These are phyloP conservation scores for Russula dissimulans DNA, from an alignment of 768 basidiomycete genomes.

Conservation along the genomic window DNA sequence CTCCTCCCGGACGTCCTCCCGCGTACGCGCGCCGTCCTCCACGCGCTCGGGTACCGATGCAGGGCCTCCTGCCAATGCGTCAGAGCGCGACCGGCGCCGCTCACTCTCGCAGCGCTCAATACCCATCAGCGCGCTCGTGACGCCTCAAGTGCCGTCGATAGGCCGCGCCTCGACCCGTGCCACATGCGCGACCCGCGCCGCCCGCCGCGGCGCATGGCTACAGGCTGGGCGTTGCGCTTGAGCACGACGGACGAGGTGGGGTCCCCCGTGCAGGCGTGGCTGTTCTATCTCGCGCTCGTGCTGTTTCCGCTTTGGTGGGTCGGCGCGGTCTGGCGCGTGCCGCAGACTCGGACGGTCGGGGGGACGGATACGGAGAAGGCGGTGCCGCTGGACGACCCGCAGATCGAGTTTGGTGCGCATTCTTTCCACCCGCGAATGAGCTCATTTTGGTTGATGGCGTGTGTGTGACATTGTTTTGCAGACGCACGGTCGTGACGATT, in stretches of 20 bases:
- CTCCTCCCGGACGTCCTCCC: constrained; percentile 29
- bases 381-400: constrained; percentile 69
- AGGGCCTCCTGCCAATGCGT: not conserved
- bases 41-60: constrained; percentile 23
- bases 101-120: constrained; percentile 61
- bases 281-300: constrained; percentile 66
- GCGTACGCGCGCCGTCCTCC: constrained; percentile 19
- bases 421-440: not conserved
- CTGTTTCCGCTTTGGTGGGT: constrained; percentile 57
- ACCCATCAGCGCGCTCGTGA: constrained; percentile 67
- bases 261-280: constrained; percentile 61
- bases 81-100: constrained; percentile 21
- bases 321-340: constrained; percentile 47
- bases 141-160: constrained; percentile 70
- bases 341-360: constrained; percentile 53
- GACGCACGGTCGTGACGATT: constrained; percentile 68
- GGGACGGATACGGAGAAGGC: constrained; percentile 52
- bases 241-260: constrained; percentile 43
- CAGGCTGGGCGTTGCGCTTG: constrained; percentile 53
- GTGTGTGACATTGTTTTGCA: constrained; percentile 22
- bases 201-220: constrained; percentile 48
- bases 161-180: constrained; percentile 41
- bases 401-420: constrained; percentile 61
- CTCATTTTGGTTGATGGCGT: constrained; percentile 3
- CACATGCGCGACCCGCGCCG: constrained; percentile 77